Evolutionary conservation across 495 filamentous ascomycete species (phyloP), one percentile per base, ranked within the genome.

Genomic region (Hypoxylon intermedium): DNA sequence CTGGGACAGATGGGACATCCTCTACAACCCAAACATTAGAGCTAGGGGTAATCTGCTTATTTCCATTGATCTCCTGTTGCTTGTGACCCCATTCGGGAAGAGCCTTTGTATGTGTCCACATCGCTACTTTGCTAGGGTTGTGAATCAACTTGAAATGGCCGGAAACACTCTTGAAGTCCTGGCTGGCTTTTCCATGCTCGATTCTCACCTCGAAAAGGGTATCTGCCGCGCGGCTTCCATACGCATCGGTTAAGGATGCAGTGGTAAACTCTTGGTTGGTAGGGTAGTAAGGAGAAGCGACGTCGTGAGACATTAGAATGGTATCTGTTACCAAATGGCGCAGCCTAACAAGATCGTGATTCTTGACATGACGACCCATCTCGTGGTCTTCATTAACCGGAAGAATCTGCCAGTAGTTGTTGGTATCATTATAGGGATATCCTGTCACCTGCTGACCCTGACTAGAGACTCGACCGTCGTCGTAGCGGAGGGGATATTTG

Each of bases 241-340:
- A 82, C 9, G 89, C 91, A 26, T 90, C 82, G 9, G 89, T 89
- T 4, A 83, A 63, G 0, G 85, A 71, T 13, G 96, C 85, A 3
- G 92, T 92, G 18, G 94, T 98, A 68, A 98, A 98, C 72, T 98
- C 94, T 74, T 98, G 94, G 79, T 98, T 98, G 40, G 94, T 98
- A 1, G 94, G 94, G 74, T 86, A 96, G 77, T 87, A 95, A 11
- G 94, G 94, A 38, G 95, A 98, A n/a, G 94, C 94, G 42, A 98
- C 94, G 72, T 98, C 94, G 70, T 98, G 94, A n/a, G 91, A 91
- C 42, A 98, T 74, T 24, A 98, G 87, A 61, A 89, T 79, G n/a
- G 86, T 89, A 70, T 96, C 85, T 0, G 95, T 98, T 28, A 89
- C 86, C 24, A 96, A 63, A 70, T 98, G 94, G 59, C 89, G 87